These are phyloP conservation scores for Colletotrichum sp. DNA, from an alignment of 2,329 filamentous ascomycete genomes.

Conservation along the genomic window DNA sequence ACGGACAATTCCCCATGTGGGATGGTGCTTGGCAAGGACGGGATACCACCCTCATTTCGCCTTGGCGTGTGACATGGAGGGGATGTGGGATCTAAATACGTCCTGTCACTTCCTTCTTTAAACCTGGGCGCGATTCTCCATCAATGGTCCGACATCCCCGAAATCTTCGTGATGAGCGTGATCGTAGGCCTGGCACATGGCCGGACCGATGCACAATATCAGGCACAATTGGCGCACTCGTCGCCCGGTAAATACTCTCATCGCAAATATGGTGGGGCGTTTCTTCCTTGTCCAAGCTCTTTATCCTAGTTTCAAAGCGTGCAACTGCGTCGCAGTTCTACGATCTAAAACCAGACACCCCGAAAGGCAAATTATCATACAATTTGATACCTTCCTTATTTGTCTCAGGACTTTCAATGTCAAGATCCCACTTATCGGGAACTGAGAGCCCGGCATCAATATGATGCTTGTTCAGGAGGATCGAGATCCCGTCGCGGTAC, in stretches of 20 bases:
- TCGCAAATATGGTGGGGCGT: background rate
- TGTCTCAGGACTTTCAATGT: background rate
- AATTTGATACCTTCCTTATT: background rate
- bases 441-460: background rate
- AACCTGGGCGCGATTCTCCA: background rate
- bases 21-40: background rate
- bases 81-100: background rate
- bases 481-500: background rate
- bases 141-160: background rate
- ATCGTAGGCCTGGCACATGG: background rate
- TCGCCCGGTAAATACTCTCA: background rate
- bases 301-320: background rate
- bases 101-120: accelerated
- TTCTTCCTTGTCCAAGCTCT: background rate
- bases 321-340: background rate
- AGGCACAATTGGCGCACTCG: background rate
- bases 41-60: background rate
- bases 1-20: background rate
- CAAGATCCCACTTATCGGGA: background rate
- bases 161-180: background rate
- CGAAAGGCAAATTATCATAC: background rate
- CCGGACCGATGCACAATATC: background rate
- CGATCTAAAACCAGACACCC: background rate
- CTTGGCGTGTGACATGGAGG: background rate
- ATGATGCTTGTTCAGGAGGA: background rate